phyloP scores from a whole-genome alignment of 495 filamentous ascomycete species.

The Xylaria longipes region DNA sequence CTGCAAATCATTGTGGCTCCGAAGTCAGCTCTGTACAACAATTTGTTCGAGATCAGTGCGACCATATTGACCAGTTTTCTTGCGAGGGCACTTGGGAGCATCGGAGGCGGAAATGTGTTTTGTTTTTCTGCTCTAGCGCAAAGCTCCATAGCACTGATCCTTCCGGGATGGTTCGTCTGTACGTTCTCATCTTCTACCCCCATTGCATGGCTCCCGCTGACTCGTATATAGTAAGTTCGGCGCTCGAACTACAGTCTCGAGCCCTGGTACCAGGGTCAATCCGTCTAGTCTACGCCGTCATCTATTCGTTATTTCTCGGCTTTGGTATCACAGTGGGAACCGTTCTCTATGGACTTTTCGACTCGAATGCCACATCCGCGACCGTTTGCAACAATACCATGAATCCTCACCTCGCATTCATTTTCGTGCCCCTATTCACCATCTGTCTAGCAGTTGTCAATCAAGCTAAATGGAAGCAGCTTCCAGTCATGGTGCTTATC shows the following conservation, averaged over 20 bases:
- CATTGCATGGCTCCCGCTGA: conserved; percentile 22
- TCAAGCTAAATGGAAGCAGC: conserved; percentile 88
- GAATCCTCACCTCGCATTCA: conserved; percentile 65
- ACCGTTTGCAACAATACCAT: conserved; percentile 74
- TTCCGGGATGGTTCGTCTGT: conserved; percentile 84
- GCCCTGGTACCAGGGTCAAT: conserved; percentile 90
- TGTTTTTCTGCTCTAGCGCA: conserved; percentile 95
- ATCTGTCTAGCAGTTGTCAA: conserved; percentile 85
- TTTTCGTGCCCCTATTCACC: conserved; percentile 84
- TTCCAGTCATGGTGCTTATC: conserved; percentile 84
- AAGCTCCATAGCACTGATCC: conserved; percentile 87
- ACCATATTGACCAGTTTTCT: conserved; percentile 90
- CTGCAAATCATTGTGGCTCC: conserved; percentile 83
- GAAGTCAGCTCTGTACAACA: conserved; percentile 78
- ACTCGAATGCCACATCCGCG: conserved; percentile 72
- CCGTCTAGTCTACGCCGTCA: conserved; percentile 94
- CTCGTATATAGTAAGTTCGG: conserved; percentile 61
- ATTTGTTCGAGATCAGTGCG: conserved; percentile 90
- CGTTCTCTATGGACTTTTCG: conserved; percentile 83
- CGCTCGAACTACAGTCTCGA: conserved; percentile 83
- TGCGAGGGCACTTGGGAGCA: conserved; percentile 85
- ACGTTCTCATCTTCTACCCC: conserved; percentile 28
- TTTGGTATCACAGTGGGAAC: conserved; percentile 97
- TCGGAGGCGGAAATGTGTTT: conserved; percentile 72
- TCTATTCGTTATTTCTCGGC: conserved; percentile 95